phyloP scores from a whole-genome alignment of 306 rosid genomes.

The Acacia acuminata region DNA sequence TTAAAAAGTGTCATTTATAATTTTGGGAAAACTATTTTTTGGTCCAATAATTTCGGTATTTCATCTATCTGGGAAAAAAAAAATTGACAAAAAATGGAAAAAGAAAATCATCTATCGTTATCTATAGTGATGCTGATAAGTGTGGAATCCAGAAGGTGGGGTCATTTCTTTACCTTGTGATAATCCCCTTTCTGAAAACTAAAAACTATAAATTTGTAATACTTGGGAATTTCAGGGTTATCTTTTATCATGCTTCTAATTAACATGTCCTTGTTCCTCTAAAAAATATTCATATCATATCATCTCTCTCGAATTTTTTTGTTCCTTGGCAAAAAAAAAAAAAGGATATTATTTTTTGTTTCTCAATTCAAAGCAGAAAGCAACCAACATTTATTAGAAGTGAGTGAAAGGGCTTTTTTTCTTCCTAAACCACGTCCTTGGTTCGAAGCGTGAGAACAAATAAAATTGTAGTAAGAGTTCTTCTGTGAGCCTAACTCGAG shows the following conservation, averaged over 20 bases:
- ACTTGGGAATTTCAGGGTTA: background rate
- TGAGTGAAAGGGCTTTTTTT: too few species aligned
- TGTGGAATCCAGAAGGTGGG: background rate
- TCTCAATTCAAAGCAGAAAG: background rate
- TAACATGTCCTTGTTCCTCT: background rate
- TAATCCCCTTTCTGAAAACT: background rate
- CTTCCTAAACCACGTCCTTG: too few species aligned
- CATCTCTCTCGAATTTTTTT: background rate
- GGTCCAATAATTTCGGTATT: background rate
- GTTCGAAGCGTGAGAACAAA: too few species aligned
- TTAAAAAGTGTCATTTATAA: background rate
- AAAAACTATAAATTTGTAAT: background rate
- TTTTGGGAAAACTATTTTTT: too few species aligned
- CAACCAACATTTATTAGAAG: too few species aligned
- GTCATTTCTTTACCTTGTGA: slow-evolving; percentile 20
- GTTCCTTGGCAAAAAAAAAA: too few species aligned
- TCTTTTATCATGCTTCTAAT: background rate
- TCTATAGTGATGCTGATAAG: background rate
- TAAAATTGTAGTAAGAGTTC: too few species aligned
- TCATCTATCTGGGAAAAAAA: background rate
- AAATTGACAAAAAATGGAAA: background rate
- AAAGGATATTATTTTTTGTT: background rate
- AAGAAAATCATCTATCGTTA: background rate
- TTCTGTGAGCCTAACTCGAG: too few species aligned
- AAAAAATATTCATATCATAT: background rate